Conservation (phyloP, 1,139 yeast genomes). For the Ogataea hybrid region DNA sequence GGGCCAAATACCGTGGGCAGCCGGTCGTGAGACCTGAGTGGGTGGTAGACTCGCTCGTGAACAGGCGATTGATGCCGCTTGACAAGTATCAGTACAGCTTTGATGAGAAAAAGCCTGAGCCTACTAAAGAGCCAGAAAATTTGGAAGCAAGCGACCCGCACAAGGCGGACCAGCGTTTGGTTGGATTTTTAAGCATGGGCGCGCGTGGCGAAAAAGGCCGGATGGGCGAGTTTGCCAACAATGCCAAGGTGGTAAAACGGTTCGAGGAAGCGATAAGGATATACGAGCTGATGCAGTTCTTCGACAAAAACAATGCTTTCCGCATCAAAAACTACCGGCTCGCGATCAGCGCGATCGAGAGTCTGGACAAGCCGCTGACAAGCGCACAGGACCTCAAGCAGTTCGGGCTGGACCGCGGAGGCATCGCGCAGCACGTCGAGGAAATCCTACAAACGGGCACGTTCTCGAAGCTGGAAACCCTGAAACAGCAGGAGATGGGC, state of each 20-base stretch:
- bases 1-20: no score
- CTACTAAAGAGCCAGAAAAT: no score
- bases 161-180: no score
- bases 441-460: conserved; percentile 43
- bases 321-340: conserved; percentile 36
- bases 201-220: not conserved
- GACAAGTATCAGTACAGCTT: no score
- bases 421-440: conserved; percentile 48
- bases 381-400: conserved; percentile 40
- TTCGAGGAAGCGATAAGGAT: conserved; percentile 36
- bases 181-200: conserved; percentile 3
- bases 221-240: conserved; percentile 25
- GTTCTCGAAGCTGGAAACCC: conserved; percentile 36
- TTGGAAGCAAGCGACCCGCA: no score
- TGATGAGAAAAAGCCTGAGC: no score
- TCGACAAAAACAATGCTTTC: conserved; percentile 17
- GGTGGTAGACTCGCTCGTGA: no score
- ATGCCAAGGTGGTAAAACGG: conserved; percentile 36
- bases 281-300: conserved; percentile 17
- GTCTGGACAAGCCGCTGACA: conserved; percentile 33
- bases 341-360: conserved; percentile 41
- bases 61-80: no score
- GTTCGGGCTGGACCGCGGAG: conserved; percentile 17
- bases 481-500: conserved; percentile 21
- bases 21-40: no score